Evolutionary conservation across 441 rosid genomes (phyloP).

Genomic region (Rhodomyrtus psidioides): DNA sequence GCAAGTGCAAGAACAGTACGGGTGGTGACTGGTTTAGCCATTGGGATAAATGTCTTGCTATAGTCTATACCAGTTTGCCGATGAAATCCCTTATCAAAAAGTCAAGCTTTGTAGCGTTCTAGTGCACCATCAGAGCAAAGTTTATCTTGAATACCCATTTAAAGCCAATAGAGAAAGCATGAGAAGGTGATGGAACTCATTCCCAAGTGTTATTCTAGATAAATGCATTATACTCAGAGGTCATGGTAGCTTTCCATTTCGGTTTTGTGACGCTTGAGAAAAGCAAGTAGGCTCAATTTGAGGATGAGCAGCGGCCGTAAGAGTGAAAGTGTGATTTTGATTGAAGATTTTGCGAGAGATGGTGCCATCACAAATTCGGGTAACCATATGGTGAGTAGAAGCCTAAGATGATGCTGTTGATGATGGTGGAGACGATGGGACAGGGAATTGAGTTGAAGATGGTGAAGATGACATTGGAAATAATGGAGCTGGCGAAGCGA

Average conservation of each 20-base stretch:
- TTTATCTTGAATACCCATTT: neutral
- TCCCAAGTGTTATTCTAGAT: neutral
- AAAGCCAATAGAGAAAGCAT: neutral
- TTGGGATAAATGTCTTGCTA: neutral
- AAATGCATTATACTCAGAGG: neutral
- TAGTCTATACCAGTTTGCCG: neutral
- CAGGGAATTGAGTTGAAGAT: neutral
- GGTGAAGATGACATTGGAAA: neutral
- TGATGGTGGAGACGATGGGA: neutral
- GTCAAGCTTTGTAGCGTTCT: neutral
- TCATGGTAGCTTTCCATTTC: neutral
- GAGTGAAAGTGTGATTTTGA: neutral
- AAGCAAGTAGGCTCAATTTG: neutral
- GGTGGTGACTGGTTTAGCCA: neutral
- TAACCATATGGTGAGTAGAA: neutral
- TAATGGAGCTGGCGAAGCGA: neutral
- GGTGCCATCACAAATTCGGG: neutral
- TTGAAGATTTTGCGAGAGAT: neutral
- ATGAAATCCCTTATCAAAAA: neutral
- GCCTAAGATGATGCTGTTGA: rapidly evolving
- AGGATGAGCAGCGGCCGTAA: neutral
- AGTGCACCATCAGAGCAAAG: neutral
- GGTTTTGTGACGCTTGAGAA: neutral
- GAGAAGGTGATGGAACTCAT: neutral
- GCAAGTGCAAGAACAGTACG: neutral